phyloP scores from a whole-genome alignment of 169 alveolate genomes.

The Eimeria necatrix region DNA sequence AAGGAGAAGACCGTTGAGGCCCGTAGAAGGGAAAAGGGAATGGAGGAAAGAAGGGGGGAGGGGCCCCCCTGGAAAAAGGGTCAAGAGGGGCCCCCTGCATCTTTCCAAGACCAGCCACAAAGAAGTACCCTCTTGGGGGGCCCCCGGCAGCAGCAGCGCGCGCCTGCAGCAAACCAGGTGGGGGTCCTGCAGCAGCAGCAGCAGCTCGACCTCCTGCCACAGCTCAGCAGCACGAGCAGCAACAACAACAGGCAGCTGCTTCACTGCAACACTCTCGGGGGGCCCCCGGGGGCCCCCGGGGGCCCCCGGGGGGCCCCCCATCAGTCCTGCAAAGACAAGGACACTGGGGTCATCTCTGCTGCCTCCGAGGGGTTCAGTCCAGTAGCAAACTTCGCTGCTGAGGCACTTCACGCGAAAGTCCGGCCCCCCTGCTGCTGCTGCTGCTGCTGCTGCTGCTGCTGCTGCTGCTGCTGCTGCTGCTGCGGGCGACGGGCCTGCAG shows the following conservation, averaged over 20 bases:
- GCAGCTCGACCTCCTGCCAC: slow-evolving; percentile 28
- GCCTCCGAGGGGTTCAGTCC: slow-evolving; percentile 63
- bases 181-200: slow-evolving; percentile 33
- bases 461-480: background rate
- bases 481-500: no score
- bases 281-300: slow-evolving; percentile 26
- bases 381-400: slow-evolving; percentile 43
- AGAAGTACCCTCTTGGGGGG: slow-evolving; percentile 59
- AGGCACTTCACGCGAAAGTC: slow-evolving; percentile 7
- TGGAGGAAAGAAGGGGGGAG: background rate
- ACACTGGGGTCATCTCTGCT: slow-evolving; percentile 67
- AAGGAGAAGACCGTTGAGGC: background rate
- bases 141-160: slow-evolving; percentile 20
- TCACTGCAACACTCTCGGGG: slow-evolving; percentile 55
- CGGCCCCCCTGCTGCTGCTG: no score
- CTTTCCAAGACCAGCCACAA: slow-evolving; percentile 44
- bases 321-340: slow-evolving; percentile 47
- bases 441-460: background rate
- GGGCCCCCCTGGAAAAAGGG: background rate
- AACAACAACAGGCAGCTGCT: slow-evolving; percentile 64
- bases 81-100: slow-evolving; percentile 25
- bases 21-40: background rate
- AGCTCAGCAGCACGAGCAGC: slow-evolving; percentile 15
- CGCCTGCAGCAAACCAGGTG: slow-evolving; percentile 46
- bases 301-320: no score